Evolutionary conservation across 2,329 filamentous ascomycete species (phyloP).

Genomic region (Pseudogymnoascus sp.): DNA sequence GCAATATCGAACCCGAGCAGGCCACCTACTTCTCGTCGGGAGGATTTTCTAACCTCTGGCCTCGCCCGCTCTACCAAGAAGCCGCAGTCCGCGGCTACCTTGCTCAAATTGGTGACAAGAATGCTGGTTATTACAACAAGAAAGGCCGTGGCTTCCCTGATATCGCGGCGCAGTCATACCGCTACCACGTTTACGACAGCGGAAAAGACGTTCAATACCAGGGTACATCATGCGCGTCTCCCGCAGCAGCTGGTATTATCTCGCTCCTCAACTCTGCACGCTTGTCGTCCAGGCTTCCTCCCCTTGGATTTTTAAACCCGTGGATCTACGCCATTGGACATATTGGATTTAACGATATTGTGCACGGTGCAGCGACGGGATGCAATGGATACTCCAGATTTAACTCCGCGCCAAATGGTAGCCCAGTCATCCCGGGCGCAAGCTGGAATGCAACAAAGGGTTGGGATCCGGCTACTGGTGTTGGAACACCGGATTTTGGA

Average conservation of each 20-base stretch:
- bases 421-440: conserved; percentile 26
- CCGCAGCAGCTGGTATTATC: conserved; percentile 50
- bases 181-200: conserved; percentile 18
- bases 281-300: conserved; percentile 21
- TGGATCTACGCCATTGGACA: conserved; percentile 48
- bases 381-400: conserved; percentile 23
- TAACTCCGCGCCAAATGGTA: conserved; percentile 16
- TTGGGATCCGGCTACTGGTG: conserved; percentile 42
- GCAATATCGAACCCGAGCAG: conserved; percentile 41
- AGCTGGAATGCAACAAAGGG: conserved; percentile 35
- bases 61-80: conserved; percentile 39
- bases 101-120: conserved; percentile 24
- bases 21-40: conserved; percentile 36
- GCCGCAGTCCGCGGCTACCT: conserved; percentile 37
- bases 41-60: conserved; percentile 46
- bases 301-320: conserved; percentile 53
- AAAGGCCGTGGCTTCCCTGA: conserved; percentile 47
- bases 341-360: conserved; percentile 41
- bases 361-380: conserved; percentile 29
- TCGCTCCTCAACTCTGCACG: conserved; percentile 51
- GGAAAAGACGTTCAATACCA: conserved; percentile 21
- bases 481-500: conserved; percentile 31
- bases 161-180: conserved; percentile 25
- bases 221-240: conserved; percentile 49
- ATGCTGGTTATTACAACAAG: conserved; percentile 34